Evolutionary conservation across 495 filamentous ascomycete genomes (phyloP), one percentile per base, ranked within the genome.

Genomic region (Bryoglossum gracile): DNA sequence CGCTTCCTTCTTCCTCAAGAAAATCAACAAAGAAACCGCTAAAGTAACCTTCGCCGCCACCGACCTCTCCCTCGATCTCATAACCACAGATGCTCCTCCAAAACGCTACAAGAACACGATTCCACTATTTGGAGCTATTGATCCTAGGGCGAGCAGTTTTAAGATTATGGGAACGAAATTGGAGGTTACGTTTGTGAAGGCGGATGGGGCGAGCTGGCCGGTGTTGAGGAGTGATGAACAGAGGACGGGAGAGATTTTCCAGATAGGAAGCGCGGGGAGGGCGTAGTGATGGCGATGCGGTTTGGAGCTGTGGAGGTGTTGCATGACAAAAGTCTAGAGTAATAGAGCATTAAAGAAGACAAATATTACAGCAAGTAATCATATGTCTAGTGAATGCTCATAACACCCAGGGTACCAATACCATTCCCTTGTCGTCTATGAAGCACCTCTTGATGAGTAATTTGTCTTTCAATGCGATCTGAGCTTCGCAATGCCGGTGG

Each of bases 101-200:
- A 98, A 95, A 74, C 78, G 84, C 36, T 96, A 88, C 65, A 81
- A 77, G 63, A 73, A 77, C 28, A 76, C 74, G 30, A 78, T 95
- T 44, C 78, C 79, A 11, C 76, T 97, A 4, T 97, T 83, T 62
- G 89, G 74, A 11, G 54, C 70, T 5, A 87, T 98, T 56, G 76
- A 95, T 53, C 59, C 83, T 8, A 80, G 77, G 41, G 76, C 82
- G 57, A 88, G 84, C 34, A 76, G 69, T 47, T 92, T 81, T 68
- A 88, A 86, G 64, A 84, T 98, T 32, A 71, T 96, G 65, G 89
- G 89, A n/a, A 95, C 92, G 8, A 98, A 98, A 70, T 69, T 97
- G 33, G 94, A 98, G 61, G 69, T 97, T 53, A 87, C 74, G 23
- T 74, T 98, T 44, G 74, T 71, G 53, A 96, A 96, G 75, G 79